Evolutionary conservation across 2,329 filamentous ascomycete species (phyloP), one percentile per base, ranked within the genome.

Genomic region (Chalara sp.): DNA sequence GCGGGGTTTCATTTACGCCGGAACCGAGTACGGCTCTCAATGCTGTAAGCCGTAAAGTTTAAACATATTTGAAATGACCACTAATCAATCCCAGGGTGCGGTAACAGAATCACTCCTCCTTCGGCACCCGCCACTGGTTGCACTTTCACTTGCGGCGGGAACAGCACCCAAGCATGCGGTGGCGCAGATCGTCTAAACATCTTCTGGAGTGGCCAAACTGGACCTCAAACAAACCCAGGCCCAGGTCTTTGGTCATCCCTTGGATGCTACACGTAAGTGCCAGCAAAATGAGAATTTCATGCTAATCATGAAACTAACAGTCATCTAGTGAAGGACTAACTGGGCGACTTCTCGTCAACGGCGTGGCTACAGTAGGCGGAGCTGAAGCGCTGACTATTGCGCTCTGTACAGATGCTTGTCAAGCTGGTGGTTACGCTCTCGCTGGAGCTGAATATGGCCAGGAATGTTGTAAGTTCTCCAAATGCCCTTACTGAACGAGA

Each of bases 391-490:
- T 61, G 54, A 61, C 60, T 4, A 52, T 59, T 13, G 54, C 37
- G 12, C 29, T 55, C 6, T 63, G 61, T 47, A 48, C 58, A 13
- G n/a, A 48, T 2, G 56, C 60, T 31, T 63, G 61, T 50, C 45
- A 54, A 31, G 48, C 33, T 37, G 58, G 51, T 10, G 58, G 58
- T 6, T 74, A 71, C 54, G 47, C 49, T 7, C 55, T 75, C 67
- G 63, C 66, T 47, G 74, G 74, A 32, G 58, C 74, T 32, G 73
- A 76, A 56, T 76, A 75, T 50, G 63, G 67, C 32, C 62, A 68
- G 5, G 72, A 76, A 59, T 75, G 68, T 55, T 74, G 56, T 59
- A 56, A 44, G 57, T 51, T n/a, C 21, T n/a, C 7, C n/a, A 31
- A 35, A n/a, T 32, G 29, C 4, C 29, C 7, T 31, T 35, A 1